Evolutionary conservation across 2,329 filamentous ascomycete species (phyloP).

Genomic region (Colletotrichum sansevieriae): DNA sequence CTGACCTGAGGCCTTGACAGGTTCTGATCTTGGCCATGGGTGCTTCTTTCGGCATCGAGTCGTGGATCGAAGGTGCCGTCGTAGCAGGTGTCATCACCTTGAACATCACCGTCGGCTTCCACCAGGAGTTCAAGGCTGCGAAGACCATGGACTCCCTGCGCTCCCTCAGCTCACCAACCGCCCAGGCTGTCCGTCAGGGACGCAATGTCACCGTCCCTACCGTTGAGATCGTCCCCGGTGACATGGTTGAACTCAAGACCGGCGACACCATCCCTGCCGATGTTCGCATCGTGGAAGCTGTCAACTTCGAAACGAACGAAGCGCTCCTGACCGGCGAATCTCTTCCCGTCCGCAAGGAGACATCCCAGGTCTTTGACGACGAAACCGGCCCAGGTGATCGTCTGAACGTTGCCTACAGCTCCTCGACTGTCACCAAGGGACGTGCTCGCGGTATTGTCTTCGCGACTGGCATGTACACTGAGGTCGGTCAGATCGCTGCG

Average conservation of each 20-base stretch:
- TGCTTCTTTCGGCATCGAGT: conserved; percentile 68
- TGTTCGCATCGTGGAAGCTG: conserved; percentile 66
- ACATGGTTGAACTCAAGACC: conserved; percentile 66
- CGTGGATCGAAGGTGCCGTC: conserved; percentile 72
- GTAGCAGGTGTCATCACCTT: conserved; percentile 68
- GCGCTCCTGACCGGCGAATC: conserved; percentile 75
- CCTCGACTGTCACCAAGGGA: conserved; percentile 72
- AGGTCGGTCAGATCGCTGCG: conserved; percentile 72
- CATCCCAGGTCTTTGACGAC: conserved; percentile 55
- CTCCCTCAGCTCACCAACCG: conserved; percentile 59
- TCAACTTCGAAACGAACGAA: conserved; percentile 78
- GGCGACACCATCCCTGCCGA: conserved; percentile 75
- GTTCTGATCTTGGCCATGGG: conserved; percentile 69
- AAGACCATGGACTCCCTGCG: conserved; percentile 64
- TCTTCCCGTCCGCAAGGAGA: conserved; percentile 68
- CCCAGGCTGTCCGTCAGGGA: conserved; percentile 58
- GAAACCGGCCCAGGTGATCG: conserved; percentile 67
- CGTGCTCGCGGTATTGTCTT: conserved; percentile 71
- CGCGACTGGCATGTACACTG: conserved; percentile 71
- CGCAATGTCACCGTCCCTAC: conserved; percentile 54
- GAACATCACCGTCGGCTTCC: conserved; percentile 67
- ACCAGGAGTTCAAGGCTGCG: conserved; percentile 61
- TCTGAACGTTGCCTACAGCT: conserved; percentile 73
- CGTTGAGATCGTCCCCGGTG: conserved; percentile 67
- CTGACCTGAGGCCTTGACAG: conserved; percentile 45